Evolutionary conservation across 805 yeast species (phyloP).

Genomic region (Isabelozyma rhagii): DNA sequence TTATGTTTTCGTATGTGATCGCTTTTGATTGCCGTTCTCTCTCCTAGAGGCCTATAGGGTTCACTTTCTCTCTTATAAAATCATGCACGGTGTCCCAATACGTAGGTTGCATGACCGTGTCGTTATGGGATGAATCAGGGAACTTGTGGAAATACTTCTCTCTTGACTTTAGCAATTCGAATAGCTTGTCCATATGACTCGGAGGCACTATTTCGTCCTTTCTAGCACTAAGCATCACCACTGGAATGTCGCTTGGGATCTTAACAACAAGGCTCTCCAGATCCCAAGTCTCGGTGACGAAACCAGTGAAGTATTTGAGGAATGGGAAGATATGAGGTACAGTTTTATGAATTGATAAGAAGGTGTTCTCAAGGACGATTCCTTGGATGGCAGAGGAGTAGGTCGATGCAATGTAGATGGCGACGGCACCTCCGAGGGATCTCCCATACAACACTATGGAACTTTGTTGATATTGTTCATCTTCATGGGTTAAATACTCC

Average conservation of each 20-base stretch:
- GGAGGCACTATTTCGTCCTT: constrained; percentile 94
- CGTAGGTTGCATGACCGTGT: constrained; percentile 68
- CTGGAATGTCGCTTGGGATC: constrained; percentile 56
- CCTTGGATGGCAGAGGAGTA: constrained; percentile 54
- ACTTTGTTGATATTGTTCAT: constrained; percentile 50
- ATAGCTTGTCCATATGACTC: constrained; percentile 64
- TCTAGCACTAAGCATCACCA: constrained; percentile 68
- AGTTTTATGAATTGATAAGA: constrained; percentile 66
- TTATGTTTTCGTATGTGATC: too few relatives aligned
- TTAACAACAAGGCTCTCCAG: constrained; percentile 57
- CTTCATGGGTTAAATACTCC: constrained; percentile 48
- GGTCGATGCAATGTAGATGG: constrained; percentile 71
- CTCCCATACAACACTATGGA: constrained; percentile 76
- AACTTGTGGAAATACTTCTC: constrained; percentile 54
- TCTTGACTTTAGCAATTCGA: constrained; percentile 46
- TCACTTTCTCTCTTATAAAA: constrained; percentile 47
- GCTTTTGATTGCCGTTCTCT: too few relatives aligned
- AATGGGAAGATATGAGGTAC: constrained; percentile 74
- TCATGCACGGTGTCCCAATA: constrained; percentile 72
- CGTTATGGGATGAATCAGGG: constrained; percentile 72
- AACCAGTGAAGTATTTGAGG: constrained; percentile 48
- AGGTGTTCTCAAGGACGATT: constrained; percentile 82
- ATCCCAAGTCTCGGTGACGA: constrained; percentile 84
- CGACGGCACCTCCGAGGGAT: constrained; percentile 93
- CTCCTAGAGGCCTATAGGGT: constrained; percentile 34